phyloP scores from a whole-genome alignment of 176 grass and related monocot species.

The Oryza officinalis region DNA sequence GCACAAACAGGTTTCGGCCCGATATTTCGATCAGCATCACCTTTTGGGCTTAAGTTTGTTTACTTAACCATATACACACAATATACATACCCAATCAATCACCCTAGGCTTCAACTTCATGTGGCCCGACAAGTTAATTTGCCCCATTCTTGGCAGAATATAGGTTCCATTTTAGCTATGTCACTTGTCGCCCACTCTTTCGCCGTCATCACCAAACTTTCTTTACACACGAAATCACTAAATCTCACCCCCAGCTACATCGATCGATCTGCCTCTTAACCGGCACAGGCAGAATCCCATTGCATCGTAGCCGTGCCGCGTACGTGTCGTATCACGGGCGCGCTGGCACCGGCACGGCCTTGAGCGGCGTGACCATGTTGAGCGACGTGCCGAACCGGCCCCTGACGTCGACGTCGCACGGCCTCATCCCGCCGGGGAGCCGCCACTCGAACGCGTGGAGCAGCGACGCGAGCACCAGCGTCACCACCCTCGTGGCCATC shows the following conservation, averaged over 20 bases:
- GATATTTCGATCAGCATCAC: background rate
- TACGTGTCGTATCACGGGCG: background rate
- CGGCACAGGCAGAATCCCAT: background rate
- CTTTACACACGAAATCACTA: background rate
- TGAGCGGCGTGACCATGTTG: constrained; percentile 55
- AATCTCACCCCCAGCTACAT: background rate
- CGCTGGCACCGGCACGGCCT: constrained; percentile 36
- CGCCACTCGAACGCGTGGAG: constrained; percentile 62
- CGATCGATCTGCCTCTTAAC: too few species aligned
- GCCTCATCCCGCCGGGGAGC: constrained; percentile 50
- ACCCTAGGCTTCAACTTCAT: background rate
- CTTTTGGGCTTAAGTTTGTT: background rate
- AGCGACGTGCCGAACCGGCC: constrained; percentile 48
- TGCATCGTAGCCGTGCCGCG: too few species aligned
- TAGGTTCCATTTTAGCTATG: background rate
- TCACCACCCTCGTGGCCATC: constrained; percentile 49
- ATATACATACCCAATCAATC: background rate
- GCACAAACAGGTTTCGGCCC: too few species aligned
- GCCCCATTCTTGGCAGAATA: background rate
- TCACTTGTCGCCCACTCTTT: background rate
- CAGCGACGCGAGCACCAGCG: constrained; percentile 42
- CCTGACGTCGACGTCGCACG: constrained; percentile 47
- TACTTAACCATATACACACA: background rate
- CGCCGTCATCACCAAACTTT: background rate
- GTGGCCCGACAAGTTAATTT: background rate